Conservation (phyloP, 2,329 filamentous ascomycete species). For the Gliomastix tumulicola region DNA sequence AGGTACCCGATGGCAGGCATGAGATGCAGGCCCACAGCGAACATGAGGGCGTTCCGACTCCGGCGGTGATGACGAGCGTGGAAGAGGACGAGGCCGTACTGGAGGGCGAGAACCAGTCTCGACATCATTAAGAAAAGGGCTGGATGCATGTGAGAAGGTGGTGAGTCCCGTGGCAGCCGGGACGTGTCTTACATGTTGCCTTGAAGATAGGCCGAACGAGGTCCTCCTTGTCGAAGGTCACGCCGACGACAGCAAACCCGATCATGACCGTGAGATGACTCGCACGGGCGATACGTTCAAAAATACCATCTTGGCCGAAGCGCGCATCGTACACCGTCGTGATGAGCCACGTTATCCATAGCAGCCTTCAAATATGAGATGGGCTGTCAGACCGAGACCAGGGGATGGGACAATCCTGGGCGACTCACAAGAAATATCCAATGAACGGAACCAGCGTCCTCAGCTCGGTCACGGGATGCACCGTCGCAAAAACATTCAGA, state of each 20-base stretch:
- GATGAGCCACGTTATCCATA: conserved; percentile 65
- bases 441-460: conserved; percentile 23
- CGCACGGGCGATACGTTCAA: conserved; percentile 50
- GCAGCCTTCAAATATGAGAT: conserved; percentile 27
- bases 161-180: neutral
- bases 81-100: conserved; percentile 42
- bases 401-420: too few species aligned
- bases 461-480: conserved; percentile 19
- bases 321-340: conserved; percentile 59
- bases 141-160: conserved; percentile 3
- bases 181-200: conserved; percentile 26
- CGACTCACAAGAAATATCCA: conserved; percentile 20
- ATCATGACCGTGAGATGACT: conserved; percentile 58
- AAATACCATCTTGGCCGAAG: conserved; percentile 57
- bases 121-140: conserved; percentile 43
- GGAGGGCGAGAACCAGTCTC: conserved; percentile 42
- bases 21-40: conserved; percentile 27
- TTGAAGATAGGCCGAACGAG: conserved; percentile 24
- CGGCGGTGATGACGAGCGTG: conserved; percentile 32
- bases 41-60: conserved; percentile 22
- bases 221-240: conserved; percentile 31
- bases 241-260: conserved; percentile 55
- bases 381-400: too few species aligned
- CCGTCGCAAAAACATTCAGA: conserved; percentile 48
- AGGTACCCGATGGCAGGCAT: conserved; percentile 28